A percentile compares a stretch with the other conserved stretches of the same genome.
phyloP scores from a whole-genome alignment of 805 yeast species.

The Teunomyces atbi region DNA sequence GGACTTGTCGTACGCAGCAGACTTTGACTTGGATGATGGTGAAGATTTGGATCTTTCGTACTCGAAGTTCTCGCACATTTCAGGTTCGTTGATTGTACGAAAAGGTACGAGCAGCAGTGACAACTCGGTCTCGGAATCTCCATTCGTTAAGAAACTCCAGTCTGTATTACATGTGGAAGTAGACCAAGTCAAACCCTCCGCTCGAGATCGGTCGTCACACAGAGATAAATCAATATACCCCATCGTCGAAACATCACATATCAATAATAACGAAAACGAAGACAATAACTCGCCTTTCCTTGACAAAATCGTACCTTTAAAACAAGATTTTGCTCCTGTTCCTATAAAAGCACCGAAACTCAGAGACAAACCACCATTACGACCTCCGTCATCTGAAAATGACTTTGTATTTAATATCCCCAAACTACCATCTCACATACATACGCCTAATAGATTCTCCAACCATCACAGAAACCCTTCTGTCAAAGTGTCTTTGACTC shows the following conservation, averaged over 20 bases:
- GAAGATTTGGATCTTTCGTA: slow-evolving; percentile 32
- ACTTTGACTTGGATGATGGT: slow-evolving; percentile 13
- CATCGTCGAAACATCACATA: slow-evolving; percentile 1
- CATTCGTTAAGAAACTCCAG: slow-evolving; percentile 31
- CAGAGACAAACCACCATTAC: not conserved
- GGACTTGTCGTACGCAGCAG: slow-evolving; percentile 9
- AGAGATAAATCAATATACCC: slow-evolving; percentile 2
- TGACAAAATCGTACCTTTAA: slow-evolving; percentile 8
- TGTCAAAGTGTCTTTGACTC: slow-evolving; percentile 45
- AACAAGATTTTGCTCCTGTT: not conserved
- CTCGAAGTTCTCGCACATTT: slow-evolving; percentile 35
- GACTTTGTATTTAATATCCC: not conserved
- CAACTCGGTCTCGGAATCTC: slow-evolving; percentile 16
- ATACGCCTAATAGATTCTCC: slow-evolving; percentile 1
- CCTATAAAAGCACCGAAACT: slow-evolving; percentile 6
- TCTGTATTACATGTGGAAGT: slow-evolving; percentile 10
- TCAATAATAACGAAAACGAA: slow-evolving; percentile 3
- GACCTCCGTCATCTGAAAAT: not conserved
- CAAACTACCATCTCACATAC: not conserved
- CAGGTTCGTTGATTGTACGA: slow-evolving; percentile 20
- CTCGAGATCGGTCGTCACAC: not conserved
- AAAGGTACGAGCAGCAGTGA: slow-evolving; percentile 2
- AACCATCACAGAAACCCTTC: slow-evolving; percentile 25
- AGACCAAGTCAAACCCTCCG: not conserved
- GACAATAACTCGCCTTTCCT: slow-evolving; percentile 19